These are phyloP conservation scores for Exobasidium rhododendri DNA, from an alignment of 1,284 basidiomycete species.

Conservation along the genomic window DNA sequence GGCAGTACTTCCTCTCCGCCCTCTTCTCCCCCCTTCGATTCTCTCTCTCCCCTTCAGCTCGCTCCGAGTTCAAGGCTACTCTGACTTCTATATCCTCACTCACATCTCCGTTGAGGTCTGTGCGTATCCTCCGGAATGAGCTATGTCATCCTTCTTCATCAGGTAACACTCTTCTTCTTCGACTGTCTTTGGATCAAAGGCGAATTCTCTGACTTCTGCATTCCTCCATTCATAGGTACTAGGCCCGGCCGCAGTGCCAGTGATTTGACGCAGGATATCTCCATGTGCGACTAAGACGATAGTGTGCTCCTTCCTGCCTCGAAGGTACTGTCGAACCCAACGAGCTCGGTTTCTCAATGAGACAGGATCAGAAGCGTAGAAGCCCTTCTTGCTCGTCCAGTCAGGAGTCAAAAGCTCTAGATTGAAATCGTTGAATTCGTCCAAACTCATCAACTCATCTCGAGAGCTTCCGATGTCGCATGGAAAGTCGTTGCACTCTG, in stretches of 20 bases:
- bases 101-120: slow-evolving; percentile 37
- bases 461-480: slow-evolving; percentile 52
- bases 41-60: background rate
- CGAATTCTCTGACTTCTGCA: slow-evolving; percentile 48
- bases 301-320: slow-evolving; percentile 42
- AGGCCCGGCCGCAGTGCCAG: slow-evolving; percentile 22
- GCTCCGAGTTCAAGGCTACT: too few relatives aligned
- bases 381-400: slow-evolving; percentile 52
- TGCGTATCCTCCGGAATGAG: slow-evolving; percentile 39
- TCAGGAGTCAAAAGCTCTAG: slow-evolving; percentile 47
- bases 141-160: slow-evolving; percentile 29
- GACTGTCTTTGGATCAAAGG: slow-evolving; percentile 38
- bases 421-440: slow-evolving; percentile 46
- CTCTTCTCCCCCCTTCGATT: background rate
- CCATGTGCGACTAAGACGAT: slow-evolving; percentile 54
- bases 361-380: slow-evolving; percentile 43
- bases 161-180: slow-evolving; percentile 38
- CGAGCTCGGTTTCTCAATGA: slow-evolving; percentile 44
- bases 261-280: slow-evolving; percentile 50
- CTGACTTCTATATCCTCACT: too few relatives aligned
- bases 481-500: slow-evolving; percentile 48
- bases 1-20: background rate
- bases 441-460: slow-evolving; percentile 39
- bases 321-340: slow-evolving; percentile 52
- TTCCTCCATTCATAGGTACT: slow-evolving; percentile 40